phyloP scores from a whole-genome alignment of 495 filamentous ascomycete genomes.

The Tuber magnatum region DNA sequence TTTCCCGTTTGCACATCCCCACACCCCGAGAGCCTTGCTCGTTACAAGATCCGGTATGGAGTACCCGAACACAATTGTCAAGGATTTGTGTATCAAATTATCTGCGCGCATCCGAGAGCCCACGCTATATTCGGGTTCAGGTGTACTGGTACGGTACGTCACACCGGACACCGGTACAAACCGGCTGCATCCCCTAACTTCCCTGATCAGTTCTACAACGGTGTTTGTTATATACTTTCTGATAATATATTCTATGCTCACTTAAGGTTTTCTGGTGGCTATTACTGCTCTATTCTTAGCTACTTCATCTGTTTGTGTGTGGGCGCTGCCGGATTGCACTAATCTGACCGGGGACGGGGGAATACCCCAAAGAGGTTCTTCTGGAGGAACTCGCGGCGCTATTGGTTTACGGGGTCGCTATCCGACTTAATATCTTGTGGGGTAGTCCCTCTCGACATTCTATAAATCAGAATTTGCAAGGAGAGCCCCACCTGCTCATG shows the following conservation, averaged over 20 bases:
- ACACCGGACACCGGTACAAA: background rate
- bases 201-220: background rate
- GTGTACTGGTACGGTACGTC: too few species aligned
- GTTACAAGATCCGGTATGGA: background rate
- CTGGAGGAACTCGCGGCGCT: background rate
- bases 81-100: too few species aligned
- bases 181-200: background rate
- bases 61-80: background rate
- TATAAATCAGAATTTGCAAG: background rate
- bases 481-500: background rate
- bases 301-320: background rate
- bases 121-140: too few species aligned
- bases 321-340: background rate
- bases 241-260: background rate
- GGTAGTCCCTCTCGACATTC: background rate
- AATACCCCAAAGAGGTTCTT: background rate
- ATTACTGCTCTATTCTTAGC: background rate
- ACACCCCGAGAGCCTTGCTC: background rate
- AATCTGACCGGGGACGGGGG: background rate
- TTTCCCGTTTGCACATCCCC: background rate
- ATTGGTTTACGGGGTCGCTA: background rate
- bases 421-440: background rate
- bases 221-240: background rate
- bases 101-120: too few species aligned
- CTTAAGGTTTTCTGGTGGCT: background rate